phyloP scores from a whole-genome alignment of 148 eudicot genomes.

The Camellia lanceoleosa region DNA sequence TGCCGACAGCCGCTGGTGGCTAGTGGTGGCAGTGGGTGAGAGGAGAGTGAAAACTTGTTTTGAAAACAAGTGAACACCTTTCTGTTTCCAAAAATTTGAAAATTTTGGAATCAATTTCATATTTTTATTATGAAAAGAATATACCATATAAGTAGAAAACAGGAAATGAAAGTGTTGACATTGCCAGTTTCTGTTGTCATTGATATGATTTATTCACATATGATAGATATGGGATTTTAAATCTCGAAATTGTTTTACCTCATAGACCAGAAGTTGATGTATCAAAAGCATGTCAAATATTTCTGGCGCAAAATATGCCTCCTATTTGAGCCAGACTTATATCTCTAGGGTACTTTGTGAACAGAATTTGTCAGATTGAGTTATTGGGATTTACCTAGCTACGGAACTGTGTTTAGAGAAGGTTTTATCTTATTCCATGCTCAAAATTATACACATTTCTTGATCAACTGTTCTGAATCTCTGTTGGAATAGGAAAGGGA shows the following conservation, averaged over 20 bases:
- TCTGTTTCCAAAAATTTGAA: too few species aligned
- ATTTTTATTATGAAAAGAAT: too few species aligned
- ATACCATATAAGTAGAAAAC: too few species aligned
- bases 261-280: not conserved
- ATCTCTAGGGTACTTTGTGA: too few species aligned
- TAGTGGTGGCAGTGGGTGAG: too few species aligned
- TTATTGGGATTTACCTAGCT: not conserved
- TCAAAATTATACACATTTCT: not conserved
- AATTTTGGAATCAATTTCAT: too few species aligned
- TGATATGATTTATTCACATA: not conserved
- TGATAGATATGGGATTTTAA: not conserved
- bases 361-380: not conserved
- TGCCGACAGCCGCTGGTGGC: too few species aligned
- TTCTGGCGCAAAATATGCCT: not conserved
- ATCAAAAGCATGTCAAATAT: not conserved
- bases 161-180: not conserved
- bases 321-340: not conserved
- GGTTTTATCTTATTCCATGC: not conserved
- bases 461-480: not conserved
- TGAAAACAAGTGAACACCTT: too few species aligned
- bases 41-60: too few species aligned
- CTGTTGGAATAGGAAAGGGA: conserved; percentile 43
- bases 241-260: not conserved
- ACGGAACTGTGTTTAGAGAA: not conserved
- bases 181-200: not conserved